Conservation (phyloP, 257 asterid genomes). For the Henckelia pumila region DNA sequence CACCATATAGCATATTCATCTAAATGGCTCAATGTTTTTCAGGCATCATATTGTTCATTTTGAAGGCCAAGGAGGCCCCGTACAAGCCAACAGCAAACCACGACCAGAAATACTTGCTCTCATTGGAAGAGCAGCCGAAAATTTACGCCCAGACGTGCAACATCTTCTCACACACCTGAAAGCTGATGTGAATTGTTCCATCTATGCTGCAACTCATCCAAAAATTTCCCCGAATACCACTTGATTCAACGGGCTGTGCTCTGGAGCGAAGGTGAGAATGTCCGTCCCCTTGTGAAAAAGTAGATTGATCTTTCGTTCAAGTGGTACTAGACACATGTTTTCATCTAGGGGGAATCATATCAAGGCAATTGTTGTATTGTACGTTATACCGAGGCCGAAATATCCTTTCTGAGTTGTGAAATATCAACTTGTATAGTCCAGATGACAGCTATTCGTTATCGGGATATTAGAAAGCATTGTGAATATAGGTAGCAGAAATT, state of each 20-base stretch:
- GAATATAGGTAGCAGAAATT: too few relatives aligned
- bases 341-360: too few relatives aligned
- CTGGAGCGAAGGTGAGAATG: not conserved
- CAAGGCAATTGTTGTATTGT: too few relatives aligned
- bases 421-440: too few relatives aligned
- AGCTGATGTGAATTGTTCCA: constrained; percentile 65
- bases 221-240: constrained; percentile 47
- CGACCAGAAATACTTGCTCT: constrained; percentile 72
- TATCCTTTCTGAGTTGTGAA: too few relatives aligned
- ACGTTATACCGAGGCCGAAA: too few relatives aligned
- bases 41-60: constrained; percentile 90
- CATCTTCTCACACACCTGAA: constrained; percentile 81
- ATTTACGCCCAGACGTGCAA: constrained; percentile 73
- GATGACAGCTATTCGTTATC: too few relatives aligned
- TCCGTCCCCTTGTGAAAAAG: not conserved
- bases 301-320: not conserved
- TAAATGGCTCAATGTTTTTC: constrained; percentile 9
- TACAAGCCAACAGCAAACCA: constrained; percentile 82
- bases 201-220: constrained; percentile 78
- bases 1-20: not conserved
- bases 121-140: constrained; percentile 81
- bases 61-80: constrained; percentile 93
- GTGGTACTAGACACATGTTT: too few relatives aligned
- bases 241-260: not conserved
- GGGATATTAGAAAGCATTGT: too few relatives aligned